Evolutionary conservation across 805 yeast species (phyloP).

Genomic region (Isabelozyma heimii): DNA sequence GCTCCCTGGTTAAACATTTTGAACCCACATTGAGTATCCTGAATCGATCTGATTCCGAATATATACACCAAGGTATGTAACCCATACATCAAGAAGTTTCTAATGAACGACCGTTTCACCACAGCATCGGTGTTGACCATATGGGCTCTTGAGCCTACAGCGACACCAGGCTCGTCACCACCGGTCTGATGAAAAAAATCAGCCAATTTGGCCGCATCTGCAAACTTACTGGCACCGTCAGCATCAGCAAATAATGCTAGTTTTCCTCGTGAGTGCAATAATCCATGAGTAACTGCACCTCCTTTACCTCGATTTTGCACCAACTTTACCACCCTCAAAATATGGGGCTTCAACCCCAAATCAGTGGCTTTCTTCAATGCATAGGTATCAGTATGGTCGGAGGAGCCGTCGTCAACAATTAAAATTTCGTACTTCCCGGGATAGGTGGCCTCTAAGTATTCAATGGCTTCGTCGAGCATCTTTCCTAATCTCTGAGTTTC

Average conservation of each 20-base stretch:
- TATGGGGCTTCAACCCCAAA: slow-evolving; percentile 51
- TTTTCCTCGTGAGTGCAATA: slow-evolving; percentile 69
- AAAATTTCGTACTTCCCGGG: slow-evolving; percentile 63
- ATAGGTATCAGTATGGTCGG: slow-evolving; percentile 71
- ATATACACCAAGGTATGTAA: slow-evolving; percentile 81
- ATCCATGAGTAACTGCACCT: slow-evolving; percentile 92
- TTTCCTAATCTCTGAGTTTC: slow-evolving; percentile 69
- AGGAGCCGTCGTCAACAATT: slow-evolving; percentile 89
- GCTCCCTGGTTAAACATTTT: slow-evolving; percentile 81
- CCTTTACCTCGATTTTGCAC: slow-evolving; percentile 81
- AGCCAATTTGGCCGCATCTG: slow-evolving; percentile 59
- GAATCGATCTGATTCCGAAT: slow-evolving; percentile 82
- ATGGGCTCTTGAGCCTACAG: slow-evolving; percentile 93
- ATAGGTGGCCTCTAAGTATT: slow-evolving; percentile 42
- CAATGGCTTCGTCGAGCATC: slow-evolving; percentile 72
- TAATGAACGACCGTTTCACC: slow-evolving; percentile 82
- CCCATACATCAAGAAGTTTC: slow-evolving; percentile 92
- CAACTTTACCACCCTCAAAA: slow-evolving; percentile 68
- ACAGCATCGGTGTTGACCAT: slow-evolving; percentile 96
- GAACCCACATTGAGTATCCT: slow-evolving; percentile 98
- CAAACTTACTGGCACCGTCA: slow-evolving; percentile 89
- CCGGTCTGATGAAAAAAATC: slow-evolving; percentile 31
- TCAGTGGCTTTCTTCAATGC: slow-evolving; percentile 62
- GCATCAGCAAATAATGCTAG: slow-evolving; percentile 91
- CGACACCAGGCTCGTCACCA: slow-evolving; percentile 50